Conservation (phyloP, 495 filamentous ascomycete genomes). For the Lasiosphaeris hirsuta region DNA sequence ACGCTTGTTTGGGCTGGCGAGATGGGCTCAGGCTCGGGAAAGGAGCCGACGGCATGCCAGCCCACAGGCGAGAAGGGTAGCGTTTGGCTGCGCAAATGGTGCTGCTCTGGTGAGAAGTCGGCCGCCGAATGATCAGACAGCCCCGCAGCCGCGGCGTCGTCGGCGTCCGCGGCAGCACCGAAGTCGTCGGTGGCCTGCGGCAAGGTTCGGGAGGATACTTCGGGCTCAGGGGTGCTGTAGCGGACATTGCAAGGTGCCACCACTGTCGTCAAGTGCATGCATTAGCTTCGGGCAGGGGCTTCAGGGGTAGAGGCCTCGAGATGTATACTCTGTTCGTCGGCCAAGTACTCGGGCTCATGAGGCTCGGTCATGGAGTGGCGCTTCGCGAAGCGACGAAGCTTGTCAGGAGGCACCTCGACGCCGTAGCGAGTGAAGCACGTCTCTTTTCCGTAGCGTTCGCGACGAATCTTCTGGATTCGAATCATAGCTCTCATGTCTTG, state of each 20-base stretch:
- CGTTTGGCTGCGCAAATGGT: no score
- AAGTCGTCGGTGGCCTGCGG: neutral
- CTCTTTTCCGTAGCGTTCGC: constrained; percentile 9
- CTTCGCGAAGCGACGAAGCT: constrained; percentile 20
- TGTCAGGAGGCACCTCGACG: constrained; percentile 5
- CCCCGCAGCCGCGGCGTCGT: no score
- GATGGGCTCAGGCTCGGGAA: no score
- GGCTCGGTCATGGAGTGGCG: constrained; percentile 10
- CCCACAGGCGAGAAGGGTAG: no score
- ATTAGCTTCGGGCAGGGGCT: neutral
- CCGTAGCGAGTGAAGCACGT: constrained; percentile 18
- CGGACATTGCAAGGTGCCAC: constrained; percentile 9
- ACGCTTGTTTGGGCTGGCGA: no score
- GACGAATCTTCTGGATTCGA: constrained; percentile 18
- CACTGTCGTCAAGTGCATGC: constrained; percentile 1
- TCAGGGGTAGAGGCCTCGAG: neutral
- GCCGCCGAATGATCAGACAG: no score
- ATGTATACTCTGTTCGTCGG: neutral
- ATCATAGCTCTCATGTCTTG: constrained; percentile 25
- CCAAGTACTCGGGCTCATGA: neutral
- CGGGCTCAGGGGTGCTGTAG: constrained; percentile 17
- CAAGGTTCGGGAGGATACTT: no score
- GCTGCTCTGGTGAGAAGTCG: no score
- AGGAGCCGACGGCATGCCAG: no score
- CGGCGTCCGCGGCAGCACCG: no score